These are phyloP conservation scores for Erysimum cheiranthoides DNA, from an alignment of 345 rosid genomes.

Conservation along the genomic window DNA sequence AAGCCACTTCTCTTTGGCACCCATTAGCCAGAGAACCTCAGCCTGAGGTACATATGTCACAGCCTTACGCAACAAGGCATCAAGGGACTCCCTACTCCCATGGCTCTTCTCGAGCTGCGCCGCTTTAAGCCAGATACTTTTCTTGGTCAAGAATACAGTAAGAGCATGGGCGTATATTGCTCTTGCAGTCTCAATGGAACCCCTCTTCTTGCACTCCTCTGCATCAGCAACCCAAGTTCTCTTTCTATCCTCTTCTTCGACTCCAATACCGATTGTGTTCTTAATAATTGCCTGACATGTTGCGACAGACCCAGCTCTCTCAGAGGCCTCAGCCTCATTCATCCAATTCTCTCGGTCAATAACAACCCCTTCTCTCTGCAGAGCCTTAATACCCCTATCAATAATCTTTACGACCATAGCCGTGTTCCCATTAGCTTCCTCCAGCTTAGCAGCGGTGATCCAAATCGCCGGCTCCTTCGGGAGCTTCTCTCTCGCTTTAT, in stretches of 20 bases:
- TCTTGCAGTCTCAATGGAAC: background rate
- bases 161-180: background rate
- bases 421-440: background rate
- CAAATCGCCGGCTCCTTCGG: background rate
- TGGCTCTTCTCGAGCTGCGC: background rate
- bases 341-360: background rate
- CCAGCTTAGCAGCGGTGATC: background rate
- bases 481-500: background rate
- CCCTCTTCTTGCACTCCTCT: background rate
- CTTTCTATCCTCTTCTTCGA: slow-evolving; percentile 2
- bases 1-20: background rate
- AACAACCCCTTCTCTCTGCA: slow-evolving; percentile 3
- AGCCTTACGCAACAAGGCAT: slow-evolving; percentile 4
- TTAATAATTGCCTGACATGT: background rate
- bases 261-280: slow-evolving; percentile 3
- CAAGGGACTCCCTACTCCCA: background rate
- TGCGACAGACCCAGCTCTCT: background rate
- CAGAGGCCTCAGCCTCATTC: slow-evolving; percentile 3
- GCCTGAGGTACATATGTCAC: background rate
- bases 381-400: background rate
- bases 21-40: background rate
- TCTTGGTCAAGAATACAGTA: background rate
- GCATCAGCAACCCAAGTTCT: slow-evolving; percentile 9
- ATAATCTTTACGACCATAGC: background rate
- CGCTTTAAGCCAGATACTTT: slow-evolving; percentile 1